These are phyloP conservation scores for Aphanoascus verrucosus DNA, from an alignment of 2,329 filamentous ascomycete genomes.

Conservation along the genomic window DNA sequence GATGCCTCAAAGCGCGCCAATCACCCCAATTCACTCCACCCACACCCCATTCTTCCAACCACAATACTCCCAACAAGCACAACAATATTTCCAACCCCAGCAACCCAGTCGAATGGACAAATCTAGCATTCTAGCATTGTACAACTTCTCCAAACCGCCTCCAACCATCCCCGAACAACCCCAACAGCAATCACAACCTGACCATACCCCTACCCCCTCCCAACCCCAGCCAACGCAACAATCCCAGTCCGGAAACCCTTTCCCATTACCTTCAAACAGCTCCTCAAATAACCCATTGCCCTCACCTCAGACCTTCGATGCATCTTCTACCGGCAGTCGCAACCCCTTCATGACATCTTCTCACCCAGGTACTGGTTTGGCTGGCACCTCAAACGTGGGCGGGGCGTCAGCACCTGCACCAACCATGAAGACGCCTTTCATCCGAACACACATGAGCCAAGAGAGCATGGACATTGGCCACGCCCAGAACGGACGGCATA, in stretches of 20 bases:
- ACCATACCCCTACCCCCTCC: slow-evolving; percentile 17
- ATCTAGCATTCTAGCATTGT: slow-evolving; percentile 38
- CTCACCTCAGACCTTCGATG: neutral
- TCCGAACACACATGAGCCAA: slow-evolving; percentile 35
- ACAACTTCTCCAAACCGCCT: slow-evolving; percentile 34
- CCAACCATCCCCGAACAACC: slow-evolving; percentile 27
- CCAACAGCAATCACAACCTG: slow-evolving; percentile 19
- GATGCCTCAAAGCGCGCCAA: slow-evolving; percentile 7
- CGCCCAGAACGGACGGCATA: slow-evolving; percentile 39
- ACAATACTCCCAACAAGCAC: slow-evolving; percentile 18
- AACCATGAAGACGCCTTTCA: neutral
- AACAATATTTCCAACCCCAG: slow-evolving; percentile 28
- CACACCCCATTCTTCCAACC: slow-evolving; percentile 8
- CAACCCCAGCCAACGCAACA: slow-evolving; percentile 26
- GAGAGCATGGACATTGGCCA: slow-evolving; percentile 41
- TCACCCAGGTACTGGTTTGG: slow-evolving; percentile 2
- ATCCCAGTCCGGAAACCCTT: slow-evolving; percentile 20
- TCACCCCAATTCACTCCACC: slow-evolving; percentile 6
- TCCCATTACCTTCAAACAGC: slow-evolving; percentile 16
- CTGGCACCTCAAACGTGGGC: slow-evolving; percentile 16
- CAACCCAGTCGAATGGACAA: slow-evolving; percentile 38
- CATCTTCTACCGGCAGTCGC: slow-evolving; percentile 16
- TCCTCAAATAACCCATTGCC: slow-evolving; percentile 10
- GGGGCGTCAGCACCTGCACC: slow-evolving; percentile 1
- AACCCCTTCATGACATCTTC: slow-evolving; percentile 26